phyloP scores from a whole-genome alignment of 371 early-diverging fungal species.

The Funneliformis caledonium region DNA sequence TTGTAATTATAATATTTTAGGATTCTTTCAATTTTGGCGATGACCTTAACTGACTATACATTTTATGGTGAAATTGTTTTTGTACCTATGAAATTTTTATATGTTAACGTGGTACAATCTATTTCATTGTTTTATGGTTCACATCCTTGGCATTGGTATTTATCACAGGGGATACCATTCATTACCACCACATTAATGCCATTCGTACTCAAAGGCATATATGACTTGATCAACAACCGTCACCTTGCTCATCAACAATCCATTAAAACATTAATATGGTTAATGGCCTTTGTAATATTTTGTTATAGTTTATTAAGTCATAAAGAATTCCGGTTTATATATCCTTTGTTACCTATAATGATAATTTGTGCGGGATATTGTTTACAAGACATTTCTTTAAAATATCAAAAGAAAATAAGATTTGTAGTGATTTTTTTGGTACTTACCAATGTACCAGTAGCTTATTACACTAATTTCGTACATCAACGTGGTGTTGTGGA shows the following conservation, averaged over 20 bases:
- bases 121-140: conserved; percentile 88
- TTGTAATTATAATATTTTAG: conserved; percentile 39
- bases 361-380: conserved; percentile 68
- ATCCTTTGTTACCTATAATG: conserved; percentile 80
- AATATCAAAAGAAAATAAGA: background rate
- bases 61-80: conserved; percentile 68
- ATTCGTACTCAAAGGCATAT: conserved; percentile 55
- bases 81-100: conserved; percentile 75
- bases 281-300: conserved; percentile 56
- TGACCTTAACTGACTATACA: conserved; percentile 63
- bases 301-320: conserved; percentile 82
- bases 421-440: conserved; percentile 49
- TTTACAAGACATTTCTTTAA: conserved; percentile 42
- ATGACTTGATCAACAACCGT: conserved; percentile 22
- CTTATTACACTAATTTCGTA: conserved; percentile 68
- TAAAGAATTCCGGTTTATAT: conserved; percentile 94
- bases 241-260: conserved; percentile 16
- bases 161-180: conserved; percentile 80
- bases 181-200: conserved; percentile 78
- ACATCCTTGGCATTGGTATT: conserved; percentile 90
- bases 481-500: conserved; percentile 95
- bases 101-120: conserved; percentile 76
- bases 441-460: conserved; percentile 69
- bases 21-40: conserved; percentile 49
- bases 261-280: conserved; percentile 38